These are phyloP conservation scores for Seiridium cupressi DNA, from an alignment of 2,329 filamentous ascomycete species.

Conservation along the genomic window DNA sequence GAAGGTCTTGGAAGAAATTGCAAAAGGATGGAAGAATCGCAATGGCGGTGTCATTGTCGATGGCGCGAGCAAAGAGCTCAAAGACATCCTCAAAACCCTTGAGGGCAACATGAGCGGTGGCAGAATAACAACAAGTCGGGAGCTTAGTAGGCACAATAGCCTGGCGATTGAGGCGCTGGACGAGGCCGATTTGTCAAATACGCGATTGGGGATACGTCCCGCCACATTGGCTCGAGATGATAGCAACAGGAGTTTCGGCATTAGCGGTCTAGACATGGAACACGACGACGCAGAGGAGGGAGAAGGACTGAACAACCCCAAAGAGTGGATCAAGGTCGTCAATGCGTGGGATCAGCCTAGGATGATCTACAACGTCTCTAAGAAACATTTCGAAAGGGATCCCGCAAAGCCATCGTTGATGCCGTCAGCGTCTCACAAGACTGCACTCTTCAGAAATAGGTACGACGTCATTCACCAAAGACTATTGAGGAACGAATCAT, in stretches of 20 bases:
- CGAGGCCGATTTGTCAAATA: slow-evolving; percentile 51
- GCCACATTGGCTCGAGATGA: slow-evolving; percentile 53
- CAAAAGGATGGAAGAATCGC: slow-evolving; percentile 86
- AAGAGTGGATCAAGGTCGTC: slow-evolving; percentile 81
- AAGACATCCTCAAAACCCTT: slow-evolving; percentile 77
- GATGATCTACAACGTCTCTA: slow-evolving; percentile 70
- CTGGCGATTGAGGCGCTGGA: slow-evolving; percentile 57
- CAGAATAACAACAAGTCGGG: slow-evolving; percentile 55
- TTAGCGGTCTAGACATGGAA: slow-evolving; percentile 50
- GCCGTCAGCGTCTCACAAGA: slow-evolving; percentile 78
- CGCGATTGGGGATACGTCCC: slow-evolving; percentile 54
- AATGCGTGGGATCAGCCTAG: slow-evolving; percentile 84
- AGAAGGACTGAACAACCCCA: slow-evolving; percentile 63
- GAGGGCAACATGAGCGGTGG: slow-evolving; percentile 91
- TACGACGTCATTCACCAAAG: slow-evolving; percentile 93
- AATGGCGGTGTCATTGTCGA: slow-evolving; percentile 91
- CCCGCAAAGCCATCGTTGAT: slow-evolving; percentile 67
- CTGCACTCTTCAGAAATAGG: slow-evolving; percentile 79
- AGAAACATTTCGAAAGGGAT: slow-evolving; percentile 86
- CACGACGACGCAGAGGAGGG: slow-evolving; percentile 59
- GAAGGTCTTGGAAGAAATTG: slow-evolving; percentile 86
- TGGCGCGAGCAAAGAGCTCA: slow-evolving; percentile 71
- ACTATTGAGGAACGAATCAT: slow-evolving; percentile 87
- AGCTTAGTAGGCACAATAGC: slow-evolving; percentile 62
- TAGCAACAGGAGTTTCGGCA: slow-evolving; percentile 64